Base-by-base conservation (phyloP, 495 filamentous ascomycete genomes). In the Neurospora sp. region DNA sequence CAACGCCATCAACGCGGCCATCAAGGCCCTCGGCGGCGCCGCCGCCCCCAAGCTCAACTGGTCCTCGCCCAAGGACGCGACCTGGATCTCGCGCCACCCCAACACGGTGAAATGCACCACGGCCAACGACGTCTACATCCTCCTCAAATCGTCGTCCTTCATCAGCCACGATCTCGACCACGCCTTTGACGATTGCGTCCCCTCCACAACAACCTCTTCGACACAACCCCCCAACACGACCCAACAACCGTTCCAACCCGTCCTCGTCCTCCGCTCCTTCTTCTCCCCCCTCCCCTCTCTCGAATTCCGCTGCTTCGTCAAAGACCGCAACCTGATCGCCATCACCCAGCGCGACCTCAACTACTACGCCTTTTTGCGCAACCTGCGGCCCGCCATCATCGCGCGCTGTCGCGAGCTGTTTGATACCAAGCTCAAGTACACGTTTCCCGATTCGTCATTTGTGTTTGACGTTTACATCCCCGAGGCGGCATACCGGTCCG, bases 231-330 rank as follows among this genome's bases (percentile, higher is more conserved):
- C 72, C 0, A 27, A 27, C 27, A 7, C 44, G 3, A n/a, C 70
- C 3, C 46, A 69, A 16, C 53, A 35, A 14, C n/a, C 8, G 35
- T 37, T 37, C 35, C 35, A 37, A 37, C 84, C 83, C 22, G 82
- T 86, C 18, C 79, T 99, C 0, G 89, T 97, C 27, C 89, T 99
- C 1, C 89, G 96, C 27, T 91, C 96, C 84, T 94, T 90, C 80
- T 90, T 96, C 83, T 89, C 91, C 78, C 89, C 94, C 74, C 95
- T 97, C 80, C 93, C 94, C 0, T 91, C 93, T 0, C 88, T 97
- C 75, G 96, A 99, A 77, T 98, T 98, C 83, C 90, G 96, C 20
- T 96, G 92, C 78, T 99, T 98, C 78, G 96, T 97, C 39, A 91
- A 94, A 71, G 83, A 90, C 27, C 85, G 93, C 4, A 88, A 86